Evolutionary conservation across 768 basidiomycete species (phyloP), one percentile per base, ranked within the genome.

Genomic region (Russula sp.): DNA sequence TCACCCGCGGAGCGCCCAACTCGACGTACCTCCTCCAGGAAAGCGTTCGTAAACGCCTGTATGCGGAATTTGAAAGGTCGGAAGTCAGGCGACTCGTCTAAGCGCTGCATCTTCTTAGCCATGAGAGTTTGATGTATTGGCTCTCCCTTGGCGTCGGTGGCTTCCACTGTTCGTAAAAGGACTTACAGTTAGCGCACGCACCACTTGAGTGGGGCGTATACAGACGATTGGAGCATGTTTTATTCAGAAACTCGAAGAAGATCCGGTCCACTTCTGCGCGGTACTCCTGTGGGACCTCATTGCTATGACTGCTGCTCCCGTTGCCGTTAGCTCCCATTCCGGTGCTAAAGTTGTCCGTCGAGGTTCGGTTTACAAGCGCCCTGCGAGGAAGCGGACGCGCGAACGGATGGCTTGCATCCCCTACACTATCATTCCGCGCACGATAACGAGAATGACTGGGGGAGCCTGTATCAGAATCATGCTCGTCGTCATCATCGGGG

Each of bases 61-160:
- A 99, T 99, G 61, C 96, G 85, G 77, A 99, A 99, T 75, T 98
- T 98, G 84, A 99, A 98, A 51, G 96, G 96, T 32, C 96, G 84
- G 75, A 96, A 99, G 74, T 98, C 96, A 46, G 87, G 85, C 41
- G 92, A 94, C 76, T 98, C 96, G 72, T 97, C 95, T 59, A 98
- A 79, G 56, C 93, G 86, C 68, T 93, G 90, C 96, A 99, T 98
- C 79, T 92, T 92, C 79, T 98, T 98, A 0, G 95, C 89, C 96
- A 99, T 99, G 69, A 98, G 80, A 39, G 93, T 93, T 75, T 99
- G 96, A 71, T 99, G 96, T 60, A 99, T 93, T 47, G 90, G 87
- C 72, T 99, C 96, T 54, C 96, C 96, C 73, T 99, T 99, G 35
- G 83, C 79, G 71, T 98, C 97, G 52, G 86, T 89, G 5, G 90